A percentile compares a stretch with the other conserved stretches of the same genome.
Conservation (phyloP, 163 green algal genomes). For the Scenedesmus sp. region DNA sequence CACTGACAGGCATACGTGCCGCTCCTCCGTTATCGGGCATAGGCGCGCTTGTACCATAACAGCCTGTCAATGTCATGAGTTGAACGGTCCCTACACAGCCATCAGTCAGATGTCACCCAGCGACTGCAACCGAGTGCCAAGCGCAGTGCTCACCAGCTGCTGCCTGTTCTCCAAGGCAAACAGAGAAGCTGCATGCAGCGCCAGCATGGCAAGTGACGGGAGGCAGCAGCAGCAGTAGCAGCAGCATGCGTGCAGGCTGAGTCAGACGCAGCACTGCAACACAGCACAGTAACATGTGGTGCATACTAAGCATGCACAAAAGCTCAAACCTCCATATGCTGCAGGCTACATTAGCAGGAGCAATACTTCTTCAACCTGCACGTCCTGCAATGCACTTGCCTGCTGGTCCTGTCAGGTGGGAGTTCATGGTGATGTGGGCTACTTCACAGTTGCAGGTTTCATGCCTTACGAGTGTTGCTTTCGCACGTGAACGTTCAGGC, state of each 20-base stretch:
- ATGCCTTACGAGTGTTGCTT: not conserved
- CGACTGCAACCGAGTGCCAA: too few relatives aligned
- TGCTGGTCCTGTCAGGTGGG: not conserved
- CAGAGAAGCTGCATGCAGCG: not conserved
- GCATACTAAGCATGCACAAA: too few relatives aligned
- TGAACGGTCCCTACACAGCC: too few relatives aligned
- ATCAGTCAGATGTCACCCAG: too few relatives aligned
- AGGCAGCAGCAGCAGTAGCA: not conserved
- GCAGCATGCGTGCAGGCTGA: slow-evolving; percentile 8
- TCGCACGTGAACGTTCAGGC: not conserved
- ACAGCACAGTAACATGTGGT: too few relatives aligned
- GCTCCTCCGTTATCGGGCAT: too few relatives aligned
- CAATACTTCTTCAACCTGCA: not conserved
- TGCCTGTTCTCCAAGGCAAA: slow-evolving; percentile 43
- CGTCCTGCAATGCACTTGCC: not conserved
- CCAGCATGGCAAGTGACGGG: not conserved
- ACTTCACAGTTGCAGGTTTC: not conserved
- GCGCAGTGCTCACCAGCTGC: slow-evolving; percentile 12
- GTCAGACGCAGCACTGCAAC: not conserved
- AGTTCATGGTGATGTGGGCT: not conserved
- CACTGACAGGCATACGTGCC: too few relatives aligned
- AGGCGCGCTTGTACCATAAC: too few relatives aligned
- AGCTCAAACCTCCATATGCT: not conserved
- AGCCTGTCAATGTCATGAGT: too few relatives aligned
- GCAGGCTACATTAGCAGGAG: not conserved